Conservation (phyloP, 208 protist species). For the Chromosphaera perkinsii region DNA sequence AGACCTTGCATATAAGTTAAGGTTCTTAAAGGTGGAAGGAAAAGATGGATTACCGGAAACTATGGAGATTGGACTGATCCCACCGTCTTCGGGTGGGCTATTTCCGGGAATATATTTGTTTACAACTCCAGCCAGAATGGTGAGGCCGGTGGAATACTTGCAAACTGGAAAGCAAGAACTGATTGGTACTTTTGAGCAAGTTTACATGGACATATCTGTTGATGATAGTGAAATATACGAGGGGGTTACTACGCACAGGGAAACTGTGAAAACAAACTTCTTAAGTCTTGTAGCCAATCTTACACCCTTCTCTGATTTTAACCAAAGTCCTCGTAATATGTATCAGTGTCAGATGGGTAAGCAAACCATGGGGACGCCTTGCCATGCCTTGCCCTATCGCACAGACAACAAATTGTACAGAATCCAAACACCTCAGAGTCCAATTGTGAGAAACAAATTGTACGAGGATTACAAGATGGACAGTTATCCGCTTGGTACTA, state of each 20-base stretch:
- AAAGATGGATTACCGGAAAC: conserved; percentile 3
- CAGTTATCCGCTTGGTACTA: conserved; percentile 93
- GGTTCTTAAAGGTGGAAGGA: conserved; percentile 31
- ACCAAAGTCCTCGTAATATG: conserved; percentile 99
- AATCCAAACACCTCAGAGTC: conserved; percentile 89
- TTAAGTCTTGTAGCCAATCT: conserved; percentile 90
- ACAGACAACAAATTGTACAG: conserved; percentile 97
- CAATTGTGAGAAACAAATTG: conserved; percentile 74
- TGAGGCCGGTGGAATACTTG: conserved; percentile 82
- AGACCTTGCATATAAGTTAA: conserved; percentile 31
- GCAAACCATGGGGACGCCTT: conserved; percentile 96
- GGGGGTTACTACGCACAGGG: conserved; percentile 81
- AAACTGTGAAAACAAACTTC: conserved; percentile 86
- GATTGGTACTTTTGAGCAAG: conserved; percentile 94
- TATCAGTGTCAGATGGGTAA: conserved; percentile 97
- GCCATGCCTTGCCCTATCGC: conserved; percentile 77
- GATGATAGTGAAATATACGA: conserved; percentile 71
- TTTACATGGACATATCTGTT: conserved; percentile 91
- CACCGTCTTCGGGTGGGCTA: background rate
- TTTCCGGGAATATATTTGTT: conserved; percentile 70
- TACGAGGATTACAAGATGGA: conserved; percentile 88
- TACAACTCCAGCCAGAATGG: conserved; percentile 78
- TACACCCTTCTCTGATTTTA: conserved; percentile 99
- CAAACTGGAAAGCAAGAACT: conserved; percentile 59
- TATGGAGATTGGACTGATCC: conserved; percentile 25